A percentile compares a stretch with the other conserved stretches of the same genome.
These are phyloP conservation scores for Malania oleifera DNA, from an alignment of 164 flowering plant genomes.

Conservation along the genomic window DNA sequence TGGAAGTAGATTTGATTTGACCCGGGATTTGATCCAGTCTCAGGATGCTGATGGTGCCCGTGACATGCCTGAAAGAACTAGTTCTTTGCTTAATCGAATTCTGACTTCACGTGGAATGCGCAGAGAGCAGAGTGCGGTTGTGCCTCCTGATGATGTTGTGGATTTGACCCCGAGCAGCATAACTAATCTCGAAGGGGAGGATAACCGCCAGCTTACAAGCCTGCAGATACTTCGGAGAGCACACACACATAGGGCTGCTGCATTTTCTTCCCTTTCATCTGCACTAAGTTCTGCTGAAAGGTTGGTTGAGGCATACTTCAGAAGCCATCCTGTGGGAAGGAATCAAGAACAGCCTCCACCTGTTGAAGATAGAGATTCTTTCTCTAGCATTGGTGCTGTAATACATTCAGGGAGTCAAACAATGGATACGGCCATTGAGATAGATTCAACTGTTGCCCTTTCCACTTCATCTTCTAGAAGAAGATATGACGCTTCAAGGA, in stretches of 20 bases:
- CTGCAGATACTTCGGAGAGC: constrained; percentile 32
- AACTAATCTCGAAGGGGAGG: constrained; percentile 28
- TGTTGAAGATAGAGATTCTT: constrained; percentile 66
- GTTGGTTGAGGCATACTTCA: constrained; percentile 36
- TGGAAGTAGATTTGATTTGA: constrained; percentile 49
- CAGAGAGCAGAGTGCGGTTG: constrained; percentile 33
- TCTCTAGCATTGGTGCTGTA: constrained; percentile 73
- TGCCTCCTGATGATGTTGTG: constrained; percentile 34
- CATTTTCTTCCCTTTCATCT: constrained; percentile 25
- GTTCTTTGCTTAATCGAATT: constrained; percentile 37
- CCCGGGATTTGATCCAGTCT: constrained; percentile 26
- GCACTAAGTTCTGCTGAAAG: constrained; percentile 37
- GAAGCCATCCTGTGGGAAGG: constrained; percentile 32
- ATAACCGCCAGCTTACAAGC: constrained; percentile 22
- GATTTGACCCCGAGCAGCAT: constrained; percentile 32
- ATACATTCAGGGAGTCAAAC: constrained; percentile 63
- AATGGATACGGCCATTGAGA: constrained; percentile 64
- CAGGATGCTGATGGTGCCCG: constrained; percentile 24
- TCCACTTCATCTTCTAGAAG: constrained; percentile 62
- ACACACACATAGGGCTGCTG: constrained; percentile 29
- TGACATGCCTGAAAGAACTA: constrained; percentile 30
- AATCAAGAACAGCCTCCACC: constrained; percentile 43
- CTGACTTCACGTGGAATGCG: constrained; percentile 50
- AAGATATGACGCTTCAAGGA: constrained; percentile 48
- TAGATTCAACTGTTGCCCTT: constrained; percentile 56